phyloP scores from a whole-genome alignment of 2,329 filamentous ascomycete species.

The Thermothelomyces thermophilus region DNA sequence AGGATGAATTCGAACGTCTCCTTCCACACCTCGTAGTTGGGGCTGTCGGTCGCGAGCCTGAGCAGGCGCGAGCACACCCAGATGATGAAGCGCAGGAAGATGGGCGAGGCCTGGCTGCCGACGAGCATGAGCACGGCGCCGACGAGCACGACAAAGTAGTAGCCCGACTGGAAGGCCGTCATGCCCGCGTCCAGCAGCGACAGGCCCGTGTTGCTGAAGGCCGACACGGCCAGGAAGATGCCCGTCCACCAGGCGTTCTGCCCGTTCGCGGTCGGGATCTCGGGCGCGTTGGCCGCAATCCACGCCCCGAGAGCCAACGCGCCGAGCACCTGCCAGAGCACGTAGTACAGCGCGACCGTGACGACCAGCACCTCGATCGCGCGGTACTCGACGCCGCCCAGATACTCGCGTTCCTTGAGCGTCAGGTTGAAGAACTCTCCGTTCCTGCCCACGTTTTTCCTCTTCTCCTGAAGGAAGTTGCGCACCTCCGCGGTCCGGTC shows the following conservation, averaged over 20 bases:
- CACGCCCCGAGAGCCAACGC: constrained; percentile 54
- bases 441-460: constrained; percentile 42
- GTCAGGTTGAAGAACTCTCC: constrained; percentile 49
- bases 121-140: constrained; percentile 55
- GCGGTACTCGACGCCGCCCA: constrained; percentile 59
- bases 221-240: constrained; percentile 59
- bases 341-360: constrained; percentile 55
- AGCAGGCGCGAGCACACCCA: constrained; percentile 45
- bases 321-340: constrained; percentile 53
- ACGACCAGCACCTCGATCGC: constrained; percentile 55
- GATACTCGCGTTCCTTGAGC: constrained; percentile 46
- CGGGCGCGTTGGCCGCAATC: constrained; percentile 46
- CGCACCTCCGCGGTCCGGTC: not conserved
- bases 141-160: constrained; percentile 44
- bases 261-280: constrained; percentile 45
- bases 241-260: constrained; percentile 63
- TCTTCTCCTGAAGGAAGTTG: constrained; percentile 11
- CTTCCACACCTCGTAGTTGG: constrained; percentile 37
- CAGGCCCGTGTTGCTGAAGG: constrained; percentile 67
- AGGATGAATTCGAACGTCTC: constrained; percentile 49
- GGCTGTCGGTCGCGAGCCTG: constrained; percentile 32
- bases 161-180: constrained; percentile 46
- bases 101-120: constrained; percentile 60
- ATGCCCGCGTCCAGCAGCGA: constrained; percentile 60
- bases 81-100: constrained; percentile 54